Evolutionary conservation across 2,329 filamentous ascomycete species (phyloP).

Genomic region (Exophiala oligosperma): DNA sequence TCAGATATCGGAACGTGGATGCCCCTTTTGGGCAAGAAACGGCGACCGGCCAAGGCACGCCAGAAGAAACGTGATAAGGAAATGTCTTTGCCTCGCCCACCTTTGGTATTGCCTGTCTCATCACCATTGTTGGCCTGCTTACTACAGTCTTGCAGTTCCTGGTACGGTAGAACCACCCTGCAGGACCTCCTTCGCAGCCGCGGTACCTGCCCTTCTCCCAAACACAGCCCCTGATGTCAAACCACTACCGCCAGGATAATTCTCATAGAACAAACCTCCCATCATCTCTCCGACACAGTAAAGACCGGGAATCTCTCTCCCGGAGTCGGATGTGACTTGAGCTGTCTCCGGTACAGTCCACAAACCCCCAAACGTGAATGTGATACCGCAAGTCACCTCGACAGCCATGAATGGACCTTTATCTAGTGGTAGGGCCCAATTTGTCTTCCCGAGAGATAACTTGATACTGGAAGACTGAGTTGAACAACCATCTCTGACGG

Average conservation of each 20-base stretch:
- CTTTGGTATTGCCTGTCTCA: too few species aligned
- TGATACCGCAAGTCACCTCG: conserved; percentile 65
- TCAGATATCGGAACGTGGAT: too few species aligned
- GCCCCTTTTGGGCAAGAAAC: too few species aligned
- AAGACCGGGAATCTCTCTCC: conserved; percentile 53
- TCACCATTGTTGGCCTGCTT: too few species aligned
- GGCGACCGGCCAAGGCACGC: too few species aligned
- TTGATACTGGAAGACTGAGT: conserved; percentile 52
- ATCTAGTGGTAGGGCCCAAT: conserved; percentile 64
- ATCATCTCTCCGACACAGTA: conserved; percentile 67
- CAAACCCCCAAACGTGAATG: conserved; percentile 68
- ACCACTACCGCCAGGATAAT: conserved; percentile 64
- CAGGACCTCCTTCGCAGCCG: conserved; percentile 26
- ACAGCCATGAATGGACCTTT: conserved; percentile 62
- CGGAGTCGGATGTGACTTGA: conserved; percentile 50
- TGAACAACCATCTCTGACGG: conserved; percentile 61
- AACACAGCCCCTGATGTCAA: conserved; percentile 61
- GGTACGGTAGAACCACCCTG: too few species aligned
- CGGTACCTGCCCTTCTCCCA: conserved; percentile 46
- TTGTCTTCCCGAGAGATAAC: conserved; percentile 59
- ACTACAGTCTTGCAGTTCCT: too few species aligned
- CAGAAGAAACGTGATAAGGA: too few species aligned
- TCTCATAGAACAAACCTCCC: conserved; percentile 63
- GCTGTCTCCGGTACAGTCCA: conserved; percentile 56
- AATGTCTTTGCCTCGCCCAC: too few species aligned